A percentile compares a stretch with the other conserved stretches of the same genome.
Evolutionary conservation across 768 basidiomycete genomes (phyloP).

Genomic region (Xerocomellus chrysenteron): DNA sequence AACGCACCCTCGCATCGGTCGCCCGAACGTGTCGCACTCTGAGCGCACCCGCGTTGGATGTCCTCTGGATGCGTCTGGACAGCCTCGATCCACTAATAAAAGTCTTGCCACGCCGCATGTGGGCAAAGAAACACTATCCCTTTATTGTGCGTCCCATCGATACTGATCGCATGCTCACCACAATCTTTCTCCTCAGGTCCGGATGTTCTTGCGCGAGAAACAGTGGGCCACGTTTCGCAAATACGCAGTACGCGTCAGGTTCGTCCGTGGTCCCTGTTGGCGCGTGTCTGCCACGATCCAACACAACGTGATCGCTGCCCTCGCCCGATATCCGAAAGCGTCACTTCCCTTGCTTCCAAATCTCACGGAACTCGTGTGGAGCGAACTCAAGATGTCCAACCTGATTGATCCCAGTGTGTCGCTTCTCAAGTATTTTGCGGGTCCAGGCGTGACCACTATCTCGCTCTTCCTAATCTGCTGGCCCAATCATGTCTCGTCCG

Average conservation of each 20-base stretch:
- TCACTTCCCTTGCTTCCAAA: slow-evolving; percentile 26
- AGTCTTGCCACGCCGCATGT: slow-evolving; percentile 25
- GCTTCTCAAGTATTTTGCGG: slow-evolving; percentile 27
- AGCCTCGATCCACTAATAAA: slow-evolving; percentile 28
- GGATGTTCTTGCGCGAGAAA: slow-evolving; percentile 26
- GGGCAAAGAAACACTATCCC: slow-evolving; percentile 21
- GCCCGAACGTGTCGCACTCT: no score
- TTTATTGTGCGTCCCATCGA: slow-evolving; percentile 17
- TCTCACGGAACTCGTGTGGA: slow-evolving; percentile 25
- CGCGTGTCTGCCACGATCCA: slow-evolving; percentile 14
- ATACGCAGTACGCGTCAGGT: slow-evolving; percentile 26
- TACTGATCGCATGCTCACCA: not conserved
- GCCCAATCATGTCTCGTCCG: no score
- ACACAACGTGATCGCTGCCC: slow-evolving; percentile 15
- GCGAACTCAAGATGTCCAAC: slow-evolving; percentile 24
- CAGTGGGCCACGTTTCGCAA: slow-evolving; percentile 27
- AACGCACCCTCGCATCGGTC: slow-evolving; percentile 20
- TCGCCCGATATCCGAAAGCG: slow-evolving; percentile 12
- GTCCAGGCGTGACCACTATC: slow-evolving; percentile 14
- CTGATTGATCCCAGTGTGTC: slow-evolving; percentile 23
- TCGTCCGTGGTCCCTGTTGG: slow-evolving; percentile 23
- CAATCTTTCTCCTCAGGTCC: slow-evolving; percentile 9
- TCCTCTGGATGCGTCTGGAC: slow-evolving; percentile 30
- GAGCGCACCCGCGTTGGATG: slow-evolving; percentile 12
- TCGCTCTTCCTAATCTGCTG: no score